Evolutionary conservation across 345 rosid species (phyloP), one percentile per base, ranked within the genome.

Genomic region (Rhizophora mangle): DNA sequence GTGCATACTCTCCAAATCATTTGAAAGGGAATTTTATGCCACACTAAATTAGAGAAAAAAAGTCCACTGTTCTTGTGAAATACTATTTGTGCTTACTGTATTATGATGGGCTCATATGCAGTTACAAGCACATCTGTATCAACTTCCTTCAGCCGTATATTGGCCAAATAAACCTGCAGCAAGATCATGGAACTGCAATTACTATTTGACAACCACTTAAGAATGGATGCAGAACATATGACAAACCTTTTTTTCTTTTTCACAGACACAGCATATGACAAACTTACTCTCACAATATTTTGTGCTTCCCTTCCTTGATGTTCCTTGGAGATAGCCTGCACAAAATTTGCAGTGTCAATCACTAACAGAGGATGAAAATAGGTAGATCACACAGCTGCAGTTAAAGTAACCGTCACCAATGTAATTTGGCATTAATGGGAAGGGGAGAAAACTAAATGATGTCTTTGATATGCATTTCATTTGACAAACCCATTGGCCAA

Each of bases 271-370:
- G 19, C 65, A 72, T 10, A 30, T 51, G 19, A 32, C 39, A 52
- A 20, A 43, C 75, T 60, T 70, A 88, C 98, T 85, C 69, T 85
- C 63, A 91, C 81, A 62, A 85, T 65, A 74, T 93, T 93, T 64
- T 88, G 97, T 3, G 97, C 96, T 77, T 91, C 97, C 80, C 91
- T 88, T 81, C 97, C 98, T 64, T 94, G 98, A 22, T 86, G 82
- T 72, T 88, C 98, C 81, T 94, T 91, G 6, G 98, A 89, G 72
- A 89, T 77, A 46, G 85, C 85, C 96, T 92, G 72, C 53, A 11
- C 26, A 77, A 27, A 52, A 11, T 11, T 70, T 58, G 68, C 16
- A 63, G 64, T n/a, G 29, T 43, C 20, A 55, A 43, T 63, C 43
- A 74, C 6, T 16, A 39, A 18, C 13, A 69, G n/a, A 76, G 32